phyloP scores from a whole-genome alignment of 495 filamentous ascomycete species.

The Aspergillus ellipticus region DNA sequence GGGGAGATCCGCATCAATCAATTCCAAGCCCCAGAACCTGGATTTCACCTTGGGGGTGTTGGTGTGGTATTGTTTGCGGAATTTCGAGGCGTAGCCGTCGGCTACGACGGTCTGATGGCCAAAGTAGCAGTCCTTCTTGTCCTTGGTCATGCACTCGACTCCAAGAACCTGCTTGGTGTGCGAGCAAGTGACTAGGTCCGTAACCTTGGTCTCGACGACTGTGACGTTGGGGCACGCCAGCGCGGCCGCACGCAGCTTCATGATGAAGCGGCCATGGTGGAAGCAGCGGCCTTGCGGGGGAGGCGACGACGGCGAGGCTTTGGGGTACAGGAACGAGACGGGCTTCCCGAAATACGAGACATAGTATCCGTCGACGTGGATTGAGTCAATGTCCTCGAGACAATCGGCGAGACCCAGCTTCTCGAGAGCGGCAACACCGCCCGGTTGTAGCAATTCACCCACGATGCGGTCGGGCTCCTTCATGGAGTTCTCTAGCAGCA shows the following conservation, averaged over 20 bases:
- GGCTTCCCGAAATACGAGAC: conserved; percentile 76
- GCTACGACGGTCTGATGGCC: conserved; percentile 81
- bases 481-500: conserved; percentile 83
- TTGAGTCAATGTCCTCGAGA: conserved; percentile 84
- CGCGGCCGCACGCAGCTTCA: conserved; percentile 66
- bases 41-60: conserved; percentile 64
- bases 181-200: conserved; percentile 55
- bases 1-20: conserved; percentile 81
- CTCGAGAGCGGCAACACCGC: conserved; percentile 76
- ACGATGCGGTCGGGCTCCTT: conserved; percentile 97
- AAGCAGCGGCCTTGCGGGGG: conserved; percentile 66
- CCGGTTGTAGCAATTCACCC: conserved; percentile 91
- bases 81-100: conserved; percentile 91
- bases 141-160: conserved; percentile 62
- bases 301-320: conserved; percentile 25
- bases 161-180: conserved; percentile 65
- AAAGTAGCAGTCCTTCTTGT: conserved; percentile 71
- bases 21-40: conserved; percentile 89
- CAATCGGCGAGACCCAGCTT: conserved; percentile 77
- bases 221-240: conserved; percentile 64
- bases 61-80: conserved; percentile 76
- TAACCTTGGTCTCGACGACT: conserved; percentile 69
- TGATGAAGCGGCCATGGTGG: conserved; percentile 82
- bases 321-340: conserved; percentile 74
- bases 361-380: conserved; percentile 79